These are phyloP conservation scores for Metschnikowia kunwiensis DNA, from an alignment of 805 yeast genomes.

Conservation along the genomic window DNA sequence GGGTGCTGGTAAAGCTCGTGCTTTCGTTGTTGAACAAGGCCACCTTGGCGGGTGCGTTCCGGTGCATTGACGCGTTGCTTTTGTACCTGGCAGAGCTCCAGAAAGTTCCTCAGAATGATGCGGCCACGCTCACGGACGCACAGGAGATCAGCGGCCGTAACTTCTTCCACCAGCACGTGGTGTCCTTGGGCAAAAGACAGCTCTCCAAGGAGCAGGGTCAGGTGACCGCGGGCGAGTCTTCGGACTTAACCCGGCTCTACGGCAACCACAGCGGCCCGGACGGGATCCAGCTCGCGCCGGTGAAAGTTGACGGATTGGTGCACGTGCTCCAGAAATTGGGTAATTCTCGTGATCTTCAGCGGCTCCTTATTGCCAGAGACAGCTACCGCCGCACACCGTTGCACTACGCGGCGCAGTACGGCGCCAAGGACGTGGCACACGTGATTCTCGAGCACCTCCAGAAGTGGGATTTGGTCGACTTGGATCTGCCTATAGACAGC, in stretches of 20 bases:
- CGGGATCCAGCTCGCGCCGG: constrained; percentile 55
- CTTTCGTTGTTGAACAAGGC: constrained; percentile 65
- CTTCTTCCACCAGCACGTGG: constrained; percentile 79
- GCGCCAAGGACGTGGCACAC: constrained; percentile 61
- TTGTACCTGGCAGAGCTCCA: constrained; percentile 33
- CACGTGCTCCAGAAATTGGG: constrained; percentile 54
- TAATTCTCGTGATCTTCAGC: constrained; percentile 14
- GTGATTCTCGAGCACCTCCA: constrained; percentile 54
- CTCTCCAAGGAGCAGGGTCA: constrained; percentile 32
- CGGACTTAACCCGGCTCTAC: constrained; percentile 25
- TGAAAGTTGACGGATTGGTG: constrained; percentile 49
- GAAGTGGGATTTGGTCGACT: constrained; percentile 58
- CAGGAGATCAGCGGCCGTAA: constrained; percentile 79
- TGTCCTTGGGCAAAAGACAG: constrained; percentile 69
- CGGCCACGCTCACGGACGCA: constrained; percentile 31
- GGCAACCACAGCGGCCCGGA: constrained; percentile 40
- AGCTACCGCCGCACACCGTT: constrained; percentile 79
- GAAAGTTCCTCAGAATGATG: not conserved
- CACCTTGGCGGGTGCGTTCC: constrained; percentile 50
- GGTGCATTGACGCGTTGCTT: constrained; percentile 58
- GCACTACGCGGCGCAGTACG: constrained; percentile 87
- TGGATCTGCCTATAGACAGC: constrained; percentile 52
- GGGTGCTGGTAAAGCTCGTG: constrained; percentile 51
- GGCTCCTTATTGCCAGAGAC: constrained; percentile 59
- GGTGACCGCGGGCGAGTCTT: constrained; percentile 43